Percentiles rank a stretch among this genome's conserved stretches.
Evolutionary conservation across 208 protist genomes (phyloP).

Genomic region (Leishmania guyanensis): DNA sequence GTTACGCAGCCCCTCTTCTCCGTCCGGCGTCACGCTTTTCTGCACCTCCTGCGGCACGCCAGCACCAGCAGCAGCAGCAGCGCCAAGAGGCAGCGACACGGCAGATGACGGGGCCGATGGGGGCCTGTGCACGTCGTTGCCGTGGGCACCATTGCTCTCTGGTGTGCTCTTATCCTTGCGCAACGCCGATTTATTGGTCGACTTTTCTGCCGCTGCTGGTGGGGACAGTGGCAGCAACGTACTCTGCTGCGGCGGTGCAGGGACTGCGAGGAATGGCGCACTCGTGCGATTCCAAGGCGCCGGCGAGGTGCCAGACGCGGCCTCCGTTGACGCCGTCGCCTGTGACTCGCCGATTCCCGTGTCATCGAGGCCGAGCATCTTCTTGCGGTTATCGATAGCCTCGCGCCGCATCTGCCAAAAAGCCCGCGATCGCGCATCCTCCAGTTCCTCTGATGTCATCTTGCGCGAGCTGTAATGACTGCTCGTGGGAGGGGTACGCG

Average conservation of each 20-base stretch:
- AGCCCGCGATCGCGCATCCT: constrained; percentile 67
- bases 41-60: background rate
- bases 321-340: background rate
- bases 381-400: constrained; percentile 81
- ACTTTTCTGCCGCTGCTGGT: background rate
- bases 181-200: background rate
- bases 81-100: background rate
- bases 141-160: constrained; percentile 30
- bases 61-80: background rate
- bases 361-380: constrained; percentile 53
- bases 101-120: background rate
- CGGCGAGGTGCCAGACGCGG: background rate
- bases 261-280: background rate
- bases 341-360: background rate
- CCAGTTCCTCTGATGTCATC: constrained; percentile 57
- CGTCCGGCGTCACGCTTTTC: constrained; percentile 40
- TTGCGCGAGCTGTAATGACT: constrained; percentile 46
- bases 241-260: constrained; percentile 3
- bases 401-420: constrained; percentile 92
- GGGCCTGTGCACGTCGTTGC: background rate
- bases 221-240: background rate
- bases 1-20: constrained; percentile 54
- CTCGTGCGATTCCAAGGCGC: background rate
- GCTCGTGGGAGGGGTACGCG: constrained; percentile 31
- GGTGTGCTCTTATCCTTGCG: background rate